Evolutionary conservation across 768 basidiomycete genomes (phyloP), one percentile per base, ranked within the genome.

Genomic region (Leccinum uliginosum): DNA sequence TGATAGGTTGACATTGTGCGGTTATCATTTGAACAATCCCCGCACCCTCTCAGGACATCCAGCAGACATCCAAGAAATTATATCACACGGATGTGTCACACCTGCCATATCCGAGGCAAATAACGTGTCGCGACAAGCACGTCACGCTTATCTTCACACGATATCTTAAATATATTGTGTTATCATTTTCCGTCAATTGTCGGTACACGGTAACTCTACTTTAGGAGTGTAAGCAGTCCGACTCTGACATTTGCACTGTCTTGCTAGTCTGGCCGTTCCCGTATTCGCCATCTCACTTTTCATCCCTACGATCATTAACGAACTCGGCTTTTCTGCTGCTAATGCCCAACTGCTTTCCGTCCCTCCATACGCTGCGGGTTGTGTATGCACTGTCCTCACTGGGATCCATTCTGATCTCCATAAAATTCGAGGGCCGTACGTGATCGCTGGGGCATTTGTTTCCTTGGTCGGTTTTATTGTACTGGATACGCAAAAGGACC

Each of bases 401-500:
- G 80, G 80, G 11, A 61, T 75, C 34, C 63, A 69, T 30, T 80
- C 79, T 8, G 80, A 81, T 56, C 74, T 70, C 55, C 60, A 64
- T 74, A 23, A 72, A 67, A 6, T 75, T 65, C 52, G 79, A 70
- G 82, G 82, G 3, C 80, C 80, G 1, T 82, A 80, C 57, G 66
- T 85, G 56, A 72, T 83, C 21, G 71, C 68, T 4, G 67, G 76
- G 8, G 69, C 71, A 34, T 47, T 74, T 4, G 67, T 82, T 4
- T 76, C 80, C 0, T 64, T 84, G 50, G 68, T 81, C 8, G 84
- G 83, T 12, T 84, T 78, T 56, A 73, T 82, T 56, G 58, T 83
- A n/a, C 66, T 81, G 27, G 80, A 80, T 55, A 70, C 71, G 11
- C 67, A 66, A 55, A 56, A 51, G 4, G 40, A 27, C 12, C 19